Base-by-base conservation (phyloP, 2,329 filamentous ascomycete genomes). In the Chrysoporthe austroafricana region DNA sequence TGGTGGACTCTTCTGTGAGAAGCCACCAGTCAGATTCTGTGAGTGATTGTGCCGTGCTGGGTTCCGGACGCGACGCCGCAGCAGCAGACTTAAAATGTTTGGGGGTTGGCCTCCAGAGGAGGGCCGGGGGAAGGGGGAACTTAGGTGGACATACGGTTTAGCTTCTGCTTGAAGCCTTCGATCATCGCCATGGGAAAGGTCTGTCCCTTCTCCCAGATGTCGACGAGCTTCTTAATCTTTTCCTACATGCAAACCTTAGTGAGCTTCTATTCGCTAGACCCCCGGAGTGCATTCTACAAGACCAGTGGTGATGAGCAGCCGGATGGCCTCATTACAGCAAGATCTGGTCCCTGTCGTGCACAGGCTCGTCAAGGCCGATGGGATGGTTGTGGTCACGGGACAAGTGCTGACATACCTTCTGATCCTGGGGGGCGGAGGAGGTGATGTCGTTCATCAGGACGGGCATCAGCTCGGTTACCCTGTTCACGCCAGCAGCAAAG, bases 161-260 rank as follows among this genome's bases (percentile, higher is more conserved):
- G 79, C 79, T 92, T 94, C 76, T 92, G 86, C 81, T 93, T 95
- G 85, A 97, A 97, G 48, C 88, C 88, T 70, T 85, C 84, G 74
- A 99, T 87, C 88, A 97, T 90, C 64, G 89, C 80, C 54, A 85
- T 78, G 36, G 96, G 94, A 79, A 99, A 98, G 32, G 94, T 98
- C 77, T 91, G 90, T 72, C 93, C 93, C 76, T 96, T 96, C 78
- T 97, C 94, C 96, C 96, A 99, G 73, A 99, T 99, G 77, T 97
- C 94, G 81, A 98, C 84, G 74, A 99, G 87, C 79, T 98, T 98
- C 77, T 86, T 90, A 80, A 98, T 95, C 84, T 97, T 98, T 78
- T 97, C 93, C 92, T 96, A 91, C 84, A 89, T 77, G 71, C 76
- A 77, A 74, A 73, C 73, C 73, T 73, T 76, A 76, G 83, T 85